Base-by-base conservation (phyloP, 2,329 filamentous ascomycete genomes). In the Ilyonectria mors-panacis region DNA sequence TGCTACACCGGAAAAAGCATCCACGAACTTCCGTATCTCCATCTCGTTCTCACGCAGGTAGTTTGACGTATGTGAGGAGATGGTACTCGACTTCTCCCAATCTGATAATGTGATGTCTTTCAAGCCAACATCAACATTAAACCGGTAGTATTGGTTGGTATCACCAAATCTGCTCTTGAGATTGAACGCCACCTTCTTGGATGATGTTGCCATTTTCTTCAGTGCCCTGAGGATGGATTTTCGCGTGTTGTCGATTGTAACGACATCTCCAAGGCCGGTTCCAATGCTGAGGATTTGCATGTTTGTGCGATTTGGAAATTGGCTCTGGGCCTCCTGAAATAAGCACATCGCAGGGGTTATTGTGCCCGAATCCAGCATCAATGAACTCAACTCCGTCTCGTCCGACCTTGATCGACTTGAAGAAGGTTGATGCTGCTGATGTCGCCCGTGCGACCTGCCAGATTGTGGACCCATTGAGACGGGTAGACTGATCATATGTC, bases 331-430 rank as follows among this genome's bases (percentile, higher is more conserved):
- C 51, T 78, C 78, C 2, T 71, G 58, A 10, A 10, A 79, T 72
- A 12, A 80, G 66, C 2, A 76, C 67, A 23, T 77, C 70, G 51
- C 73, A 74, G 21, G 78, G 78, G 50, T 80, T 80, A 60, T 80
- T 80, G 37, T 75, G 69, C 2, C 76, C 76, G 23, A 80, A 73
- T 0, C 68, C 77, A 3, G 74, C 76, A 50, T 79, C 78, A 26
- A 80, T 69, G 35, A 77, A 79, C 19, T 76, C 73, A 3, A 76
- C 5, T 59, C 63, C 15, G 77, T 72, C 9, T 74, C 70, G 30
- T 26, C 76, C 76, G 10, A 77, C 12, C 26, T 69, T 60, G 35
- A 78, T 75, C 6, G 77, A 67, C 45, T 78, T 75, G 67, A 80
- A 80, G 59, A 77, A 78, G 0, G 74, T 73, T 0, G 74, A 70